Base-by-base conservation (phyloP, 2,329 filamentous ascomycete genomes). In the Aureobasidium leucospermi region DNA sequence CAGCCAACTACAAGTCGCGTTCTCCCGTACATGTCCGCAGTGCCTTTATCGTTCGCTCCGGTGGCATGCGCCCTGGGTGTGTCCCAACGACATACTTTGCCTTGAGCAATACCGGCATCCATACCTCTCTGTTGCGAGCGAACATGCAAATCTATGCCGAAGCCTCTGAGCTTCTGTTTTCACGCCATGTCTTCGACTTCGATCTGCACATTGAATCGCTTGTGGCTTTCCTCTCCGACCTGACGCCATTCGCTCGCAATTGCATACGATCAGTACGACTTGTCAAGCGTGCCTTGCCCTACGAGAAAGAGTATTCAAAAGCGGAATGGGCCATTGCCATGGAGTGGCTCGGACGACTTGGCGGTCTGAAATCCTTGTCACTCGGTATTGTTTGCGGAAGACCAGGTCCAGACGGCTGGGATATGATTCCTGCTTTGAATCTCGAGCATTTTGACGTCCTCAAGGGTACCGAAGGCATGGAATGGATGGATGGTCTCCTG, bases 201-300 rank as follows among this genome's bases (percentile, higher is more conserved):
- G 80, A 79, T 62, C 76, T 76, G 49, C 76, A 83, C 69, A 75
- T 86, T 63, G 84, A 86, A 69, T 81, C 83, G 15, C 76, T 84
- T 6, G 76, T 79, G 1, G 82, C 83, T 0, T 86, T 86, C 67
- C 73, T 87, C 41, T 72, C 74, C 34, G 82, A 86, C 67, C 75
- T 85, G 36, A 81, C 79, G 2, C 74, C 77, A 1, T 65, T 69
- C 16, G 78, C 79, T 2, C 75, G 80, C 36, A 67, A 69, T 9
- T 72, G 79, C 48, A 70, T 86, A 61, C 73, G 74, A 32, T 74
- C 76, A 38, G 70, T 87, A 10, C 75, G 76, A 11, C 65, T 87
- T 19, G 79, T 80, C 28, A 86, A 86, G 67, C 77, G 79, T 64
- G 78, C 79, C 0, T 72, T 82, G 31, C 73, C 81, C 6, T 77